Evolutionary conservation across 2,329 filamentous ascomycete genomes (phyloP).

Genomic region (Sordariomycetes sp.): DNA sequence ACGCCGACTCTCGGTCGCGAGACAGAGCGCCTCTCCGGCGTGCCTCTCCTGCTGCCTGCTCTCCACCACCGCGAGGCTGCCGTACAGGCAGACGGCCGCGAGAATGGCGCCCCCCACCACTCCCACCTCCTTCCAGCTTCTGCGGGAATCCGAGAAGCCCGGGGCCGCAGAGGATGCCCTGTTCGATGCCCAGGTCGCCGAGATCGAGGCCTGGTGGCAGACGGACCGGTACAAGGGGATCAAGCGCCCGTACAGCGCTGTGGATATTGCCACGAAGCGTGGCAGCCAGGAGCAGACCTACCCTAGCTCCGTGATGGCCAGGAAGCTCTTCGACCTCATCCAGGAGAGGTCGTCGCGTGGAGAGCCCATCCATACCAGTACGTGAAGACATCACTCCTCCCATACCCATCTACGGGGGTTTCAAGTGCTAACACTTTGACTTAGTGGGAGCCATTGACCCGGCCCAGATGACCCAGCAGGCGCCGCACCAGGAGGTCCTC

Average conservation of each 20-base stretch:
- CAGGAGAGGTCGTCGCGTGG: slow-evolving; percentile 67
- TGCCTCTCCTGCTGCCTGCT: background rate
- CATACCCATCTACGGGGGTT: no score
- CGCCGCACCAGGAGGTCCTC: slow-evolving; percentile 86
- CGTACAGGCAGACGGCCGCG: background rate
- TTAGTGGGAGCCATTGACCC: slow-evolving; percentile 94
- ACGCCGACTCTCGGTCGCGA: slow-evolving; percentile 3
- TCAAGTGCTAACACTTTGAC: slow-evolving; percentile 7
- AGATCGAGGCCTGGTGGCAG: slow-evolving; percentile 86
- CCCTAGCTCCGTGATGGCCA: slow-evolving; percentile 86
- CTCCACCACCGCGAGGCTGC: slow-evolving; percentile 1
- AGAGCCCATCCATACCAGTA: slow-evolving; percentile 88
- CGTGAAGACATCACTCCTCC: slow-evolving; percentile 15
- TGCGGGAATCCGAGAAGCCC: slow-evolving; percentile 66
- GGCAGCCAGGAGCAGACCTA: slow-evolving; percentile 81
- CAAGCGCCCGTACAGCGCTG: slow-evolving; percentile 81
- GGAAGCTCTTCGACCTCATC: slow-evolving; percentile 86
- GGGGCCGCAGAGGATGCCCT: slow-evolving; percentile 75
- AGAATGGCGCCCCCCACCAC: slow-evolving; percentile 20
- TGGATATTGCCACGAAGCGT: slow-evolving; percentile 87
- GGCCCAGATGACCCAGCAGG: slow-evolving; percentile 99
- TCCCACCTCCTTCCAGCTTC: slow-evolving; percentile 75
- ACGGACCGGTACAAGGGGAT: slow-evolving; percentile 79
- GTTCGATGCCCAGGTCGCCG: slow-evolving; percentile 71
- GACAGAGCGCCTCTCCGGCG: background rate